These are phyloP conservation scores for Plasmodium falciparum DNA, from an alignment of 169 alveolate genomes.

Conservation along the genomic window DNA sequence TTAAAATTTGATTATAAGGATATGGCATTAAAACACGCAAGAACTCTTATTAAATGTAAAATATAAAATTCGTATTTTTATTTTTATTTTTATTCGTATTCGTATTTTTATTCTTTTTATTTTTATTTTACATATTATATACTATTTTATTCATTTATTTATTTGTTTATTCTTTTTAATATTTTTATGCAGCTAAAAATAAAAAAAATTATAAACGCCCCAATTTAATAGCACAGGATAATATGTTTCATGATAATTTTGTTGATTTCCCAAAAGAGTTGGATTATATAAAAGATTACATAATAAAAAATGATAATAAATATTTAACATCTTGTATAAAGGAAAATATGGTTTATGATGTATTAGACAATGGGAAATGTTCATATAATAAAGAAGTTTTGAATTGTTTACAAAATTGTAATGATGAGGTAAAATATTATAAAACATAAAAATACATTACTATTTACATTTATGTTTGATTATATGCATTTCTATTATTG, in stretches of 20 bases:
- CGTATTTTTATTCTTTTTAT: background rate
- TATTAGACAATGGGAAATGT: background rate
- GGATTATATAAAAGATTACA: constrained; percentile 57
- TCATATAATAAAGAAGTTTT: background rate
- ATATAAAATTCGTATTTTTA: background rate
- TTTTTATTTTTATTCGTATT: no score
- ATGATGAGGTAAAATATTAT: constrained; percentile 17
- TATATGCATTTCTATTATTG: background rate
- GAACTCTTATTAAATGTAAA: constrained; percentile 58
- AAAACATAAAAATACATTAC: background rate
- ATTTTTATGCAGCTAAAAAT: constrained; percentile 19
- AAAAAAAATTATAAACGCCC: background rate
- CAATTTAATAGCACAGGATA: constrained; percentile 2
- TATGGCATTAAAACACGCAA: constrained; percentile 53
- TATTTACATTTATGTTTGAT: background rate
- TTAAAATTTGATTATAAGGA: constrained; percentile 39
- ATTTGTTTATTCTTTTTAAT: constrained; percentile 12
- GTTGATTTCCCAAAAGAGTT: constrained; percentile 29
- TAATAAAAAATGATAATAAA: constrained; percentile 31
- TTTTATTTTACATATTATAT: background rate
- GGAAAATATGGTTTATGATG: background rate
- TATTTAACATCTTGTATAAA: constrained; percentile 8
- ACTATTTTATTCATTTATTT: background rate
- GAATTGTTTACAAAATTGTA: constrained; percentile 4
- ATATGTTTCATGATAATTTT: constrained; percentile 23